Evolutionary conservation across 2,329 filamentous ascomycete species (phyloP).

Genomic region (Arthroderma sp.): DNA sequence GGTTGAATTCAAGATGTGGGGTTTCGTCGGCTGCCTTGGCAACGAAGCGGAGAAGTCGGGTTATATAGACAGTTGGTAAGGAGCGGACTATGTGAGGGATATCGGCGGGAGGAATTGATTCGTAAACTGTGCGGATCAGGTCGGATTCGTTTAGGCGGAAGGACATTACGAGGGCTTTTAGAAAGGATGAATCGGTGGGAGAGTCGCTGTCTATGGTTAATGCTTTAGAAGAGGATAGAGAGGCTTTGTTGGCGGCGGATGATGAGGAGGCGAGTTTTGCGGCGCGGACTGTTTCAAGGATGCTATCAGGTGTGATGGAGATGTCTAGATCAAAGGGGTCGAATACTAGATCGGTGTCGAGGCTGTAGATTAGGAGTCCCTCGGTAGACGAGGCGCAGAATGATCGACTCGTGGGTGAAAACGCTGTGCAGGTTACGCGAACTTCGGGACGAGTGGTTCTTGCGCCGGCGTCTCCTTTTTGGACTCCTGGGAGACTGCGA

Average conservation of each 20-base stretch:
- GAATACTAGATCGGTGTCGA: conserved; percentile 73
- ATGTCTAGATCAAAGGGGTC: conserved; percentile 95
- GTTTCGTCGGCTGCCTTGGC: conserved; percentile 78
- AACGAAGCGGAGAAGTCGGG: conserved; percentile 72
- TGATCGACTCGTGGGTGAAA: conserved; percentile 74
- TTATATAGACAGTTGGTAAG: conserved; percentile 74
- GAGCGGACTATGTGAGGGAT: conserved; percentile 66
- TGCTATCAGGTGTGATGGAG: conserved; percentile 78
- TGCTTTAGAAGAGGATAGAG: neutral
- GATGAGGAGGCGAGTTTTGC: conserved; percentile 22
- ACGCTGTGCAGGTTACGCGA: conserved; percentile 69
- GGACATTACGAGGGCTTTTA: conserved; percentile 91
- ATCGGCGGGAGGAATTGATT: conserved; percentile 61
- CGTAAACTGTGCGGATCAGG: conserved; percentile 74
- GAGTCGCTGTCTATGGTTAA: conserved; percentile 27
- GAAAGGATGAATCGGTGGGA: conserved; percentile 52
- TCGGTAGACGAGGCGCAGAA: conserved; percentile 96
- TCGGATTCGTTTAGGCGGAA: conserved; percentile 84
- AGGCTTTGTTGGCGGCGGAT: conserved; percentile 3
- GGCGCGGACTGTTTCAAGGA: conserved; percentile 54
- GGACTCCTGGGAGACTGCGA: conserved; percentile 66
- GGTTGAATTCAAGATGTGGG: conserved; percentile 86
- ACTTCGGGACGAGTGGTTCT: conserved; percentile 69
- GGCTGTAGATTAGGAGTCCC: conserved; percentile 81
- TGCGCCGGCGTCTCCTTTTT: conserved; percentile 70